These are phyloP conservation scores for Protomyces macrosporus DNA, from an alignment of 1,139 yeast genomes.

Conservation along the genomic window DNA sequence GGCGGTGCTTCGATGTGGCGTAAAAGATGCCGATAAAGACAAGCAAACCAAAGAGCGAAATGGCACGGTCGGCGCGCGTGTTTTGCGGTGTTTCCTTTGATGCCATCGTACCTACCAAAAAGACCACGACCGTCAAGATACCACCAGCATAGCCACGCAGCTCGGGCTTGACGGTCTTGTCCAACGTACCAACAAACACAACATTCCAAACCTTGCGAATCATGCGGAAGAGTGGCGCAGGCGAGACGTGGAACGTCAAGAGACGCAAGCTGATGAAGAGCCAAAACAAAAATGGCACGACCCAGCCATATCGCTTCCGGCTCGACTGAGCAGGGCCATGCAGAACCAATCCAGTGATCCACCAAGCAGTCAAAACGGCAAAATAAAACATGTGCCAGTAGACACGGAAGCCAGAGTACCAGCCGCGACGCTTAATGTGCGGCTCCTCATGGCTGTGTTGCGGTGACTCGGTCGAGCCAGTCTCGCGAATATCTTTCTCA, in stretches of 20 bases:
- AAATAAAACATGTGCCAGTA: conserved; percentile 32
- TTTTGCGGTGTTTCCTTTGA: conserved; percentile 52
- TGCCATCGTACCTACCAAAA: conserved; percentile 54
- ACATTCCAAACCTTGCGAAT: conserved; percentile 45
- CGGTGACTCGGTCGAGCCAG: conserved; percentile 8
- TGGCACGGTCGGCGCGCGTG: conserved; percentile 51
- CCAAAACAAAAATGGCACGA: conserved; percentile 59
- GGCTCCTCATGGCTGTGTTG: neutral
- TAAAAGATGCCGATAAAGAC: conserved; percentile 49
- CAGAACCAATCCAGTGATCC: conserved; percentile 56
- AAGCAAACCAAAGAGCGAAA: conserved; percentile 55
- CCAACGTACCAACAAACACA: conserved; percentile 44
- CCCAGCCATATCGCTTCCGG: conserved; percentile 51
- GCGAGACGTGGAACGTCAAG: conserved; percentile 51
- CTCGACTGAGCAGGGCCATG: conserved; percentile 33
- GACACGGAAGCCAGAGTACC: conserved; percentile 19
- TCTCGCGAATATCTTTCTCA: conserved; percentile 6
- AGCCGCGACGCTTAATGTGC: conserved; percentile 7
- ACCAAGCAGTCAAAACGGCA: conserved; percentile 59
- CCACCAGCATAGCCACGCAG: conserved; percentile 35
- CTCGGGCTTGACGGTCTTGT: conserved; percentile 33
- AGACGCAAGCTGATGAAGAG: conserved; percentile 52
- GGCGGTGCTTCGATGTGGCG: conserved; percentile 48
- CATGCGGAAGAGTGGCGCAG: conserved; percentile 39
- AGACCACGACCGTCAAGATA: conserved; percentile 46